Base-by-base conservation (phyloP, 176 grass and related monocot genomes). In the Stipa capillata region DNA sequence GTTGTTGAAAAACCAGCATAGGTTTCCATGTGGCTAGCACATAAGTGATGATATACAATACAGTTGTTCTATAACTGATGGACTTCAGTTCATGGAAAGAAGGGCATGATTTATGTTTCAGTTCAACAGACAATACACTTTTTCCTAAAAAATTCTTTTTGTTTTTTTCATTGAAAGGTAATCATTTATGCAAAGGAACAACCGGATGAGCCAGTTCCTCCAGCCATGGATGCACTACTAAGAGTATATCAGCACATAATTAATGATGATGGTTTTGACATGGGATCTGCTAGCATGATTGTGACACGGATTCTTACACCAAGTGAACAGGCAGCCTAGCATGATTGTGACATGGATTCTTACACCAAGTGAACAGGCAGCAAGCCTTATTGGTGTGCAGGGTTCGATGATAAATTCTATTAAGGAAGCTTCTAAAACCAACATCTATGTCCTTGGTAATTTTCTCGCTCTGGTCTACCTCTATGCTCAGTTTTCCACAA, bases 141-240 rank as follows among this genome's bases (percentile, higher is more conserved):
- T 50, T 12, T 77, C 28, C 43, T 76, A 37, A 82, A 14, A 63
- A 20, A 55, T 42, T 78, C 5, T 17, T 82, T 76, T n/a, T 54
- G 15, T 2, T 61, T 70, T 44, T 72, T 27, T 69, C 9, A 0
- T 82, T 69, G 37, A 40, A 90, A 90, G 81, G 76, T 90, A 53
- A 75, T 89, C 53, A 52, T 89, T 77, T 90, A 78, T 54, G 87
- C 83, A 72, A 90, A 59, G 76, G 87, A 86, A 33, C 72, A 77
- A 20, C 87, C 83, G 29, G 76, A 90, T 72, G 79, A 82, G 37
- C 64, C 27, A 76, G 39, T 86, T 61, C 66, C 72, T 82, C 77
- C 83, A 48, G 87, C 87, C 53, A 48, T 86, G 72, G 77, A 85
- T 82, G 82, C 83, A 56, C 83, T 90, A 65, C 21, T 90, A 63